phyloP scores from a whole-genome alignment of 2,329 filamentous ascomycete genomes.

The Escovopsis sp. region DNA sequence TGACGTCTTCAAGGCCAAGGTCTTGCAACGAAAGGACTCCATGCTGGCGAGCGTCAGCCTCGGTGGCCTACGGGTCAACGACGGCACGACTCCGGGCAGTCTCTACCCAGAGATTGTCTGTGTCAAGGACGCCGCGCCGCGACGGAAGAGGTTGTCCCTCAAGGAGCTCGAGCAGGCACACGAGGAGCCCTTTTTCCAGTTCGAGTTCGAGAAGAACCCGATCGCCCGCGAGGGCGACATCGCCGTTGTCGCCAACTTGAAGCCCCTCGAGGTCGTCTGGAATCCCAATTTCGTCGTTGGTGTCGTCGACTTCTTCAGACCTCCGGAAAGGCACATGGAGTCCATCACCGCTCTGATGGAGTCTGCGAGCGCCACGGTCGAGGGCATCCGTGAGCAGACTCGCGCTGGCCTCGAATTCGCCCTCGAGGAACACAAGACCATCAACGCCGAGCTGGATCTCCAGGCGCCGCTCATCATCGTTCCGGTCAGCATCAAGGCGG shows the following conservation, averaged over 20 bases:
- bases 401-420: constrained; percentile 92
- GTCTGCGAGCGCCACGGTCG: constrained; percentile 85
- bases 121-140: constrained; percentile 64
- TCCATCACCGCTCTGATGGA: constrained; percentile 95
- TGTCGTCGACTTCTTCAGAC: constrained; percentile 88
- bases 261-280: constrained; percentile 93
- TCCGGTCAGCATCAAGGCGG: constrained; percentile 75
- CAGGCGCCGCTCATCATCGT: constrained; percentile 94
- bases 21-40: constrained; percentile 80
- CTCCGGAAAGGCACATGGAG: constrained; percentile 94
- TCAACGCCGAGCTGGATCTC: constrained; percentile 89
- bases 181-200: constrained; percentile 73
- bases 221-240: constrained; percentile 86
- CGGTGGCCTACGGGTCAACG: constrained; percentile 83
- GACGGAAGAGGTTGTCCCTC: constrained; percentile 34
- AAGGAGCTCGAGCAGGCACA: constrained; percentile 35
- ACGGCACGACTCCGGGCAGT: constrained; percentile 84
- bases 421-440: constrained; percentile 91
- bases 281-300: constrained; percentile 89
- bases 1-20: constrained; percentile 83
- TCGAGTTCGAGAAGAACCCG: constrained; percentile 89
- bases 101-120: constrained; percentile 89
- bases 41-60: constrained; percentile 78
- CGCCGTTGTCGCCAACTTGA: constrained; percentile 77
- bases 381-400: constrained; percentile 88